These are phyloP conservation scores for Cutaneotrichosporon daszewskae DNA, from an alignment of 1,284 basidiomycete species.

Conservation along the genomic window DNA sequence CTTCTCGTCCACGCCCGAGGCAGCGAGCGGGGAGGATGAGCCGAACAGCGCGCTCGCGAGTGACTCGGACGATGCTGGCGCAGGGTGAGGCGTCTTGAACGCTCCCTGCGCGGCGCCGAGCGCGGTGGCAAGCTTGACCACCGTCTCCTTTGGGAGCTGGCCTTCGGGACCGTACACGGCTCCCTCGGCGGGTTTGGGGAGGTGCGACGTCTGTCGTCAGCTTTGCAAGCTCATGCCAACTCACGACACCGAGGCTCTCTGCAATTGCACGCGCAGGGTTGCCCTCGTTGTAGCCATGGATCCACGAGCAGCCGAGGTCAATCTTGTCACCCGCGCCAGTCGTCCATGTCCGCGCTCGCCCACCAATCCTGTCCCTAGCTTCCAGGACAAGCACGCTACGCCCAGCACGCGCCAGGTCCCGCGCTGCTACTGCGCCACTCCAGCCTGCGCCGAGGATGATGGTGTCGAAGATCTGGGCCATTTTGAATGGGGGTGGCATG, in stretches of 20 bases:
- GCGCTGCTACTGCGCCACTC: slow-evolving; percentile 50
- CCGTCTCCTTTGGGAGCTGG: slow-evolving; percentile 19
- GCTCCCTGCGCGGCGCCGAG: slow-evolving; percentile 35
- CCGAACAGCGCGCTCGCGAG: slow-evolving; percentile 44
- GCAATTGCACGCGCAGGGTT: slow-evolving; percentile 48
- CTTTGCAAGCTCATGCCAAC: too few species aligned
- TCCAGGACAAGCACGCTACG: slow-evolving; percentile 50
- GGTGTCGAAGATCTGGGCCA: slow-evolving; percentile 36
- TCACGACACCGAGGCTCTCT: slow-evolving; percentile 43
- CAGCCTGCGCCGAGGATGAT: slow-evolving; percentile 52
- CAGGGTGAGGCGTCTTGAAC: slow-evolving; percentile 31
- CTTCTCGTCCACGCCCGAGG: slow-evolving; percentile 15
- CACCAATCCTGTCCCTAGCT: slow-evolving; percentile 51
- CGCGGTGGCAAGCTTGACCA: slow-evolving; percentile 22
- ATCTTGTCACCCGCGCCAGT: slow-evolving; percentile 30
- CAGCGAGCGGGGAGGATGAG: slow-evolving; percentile 30
- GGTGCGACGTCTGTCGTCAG: slow-evolving; percentile 24
- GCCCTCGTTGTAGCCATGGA: slow-evolving; percentile 52
- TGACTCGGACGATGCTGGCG: slow-evolving; percentile 22
- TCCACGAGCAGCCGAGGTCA: slow-evolving; percentile 52
- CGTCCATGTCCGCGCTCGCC: slow-evolving; percentile 49
- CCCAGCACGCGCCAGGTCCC: slow-evolving; percentile 44
- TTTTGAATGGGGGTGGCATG: not conserved
- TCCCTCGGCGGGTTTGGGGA: slow-evolving; percentile 38
- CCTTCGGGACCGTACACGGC: slow-evolving; percentile 40